Conservation (phyloP, 2,329 filamentous ascomycete genomes). For the Fusarium sulawesiense region DNA sequence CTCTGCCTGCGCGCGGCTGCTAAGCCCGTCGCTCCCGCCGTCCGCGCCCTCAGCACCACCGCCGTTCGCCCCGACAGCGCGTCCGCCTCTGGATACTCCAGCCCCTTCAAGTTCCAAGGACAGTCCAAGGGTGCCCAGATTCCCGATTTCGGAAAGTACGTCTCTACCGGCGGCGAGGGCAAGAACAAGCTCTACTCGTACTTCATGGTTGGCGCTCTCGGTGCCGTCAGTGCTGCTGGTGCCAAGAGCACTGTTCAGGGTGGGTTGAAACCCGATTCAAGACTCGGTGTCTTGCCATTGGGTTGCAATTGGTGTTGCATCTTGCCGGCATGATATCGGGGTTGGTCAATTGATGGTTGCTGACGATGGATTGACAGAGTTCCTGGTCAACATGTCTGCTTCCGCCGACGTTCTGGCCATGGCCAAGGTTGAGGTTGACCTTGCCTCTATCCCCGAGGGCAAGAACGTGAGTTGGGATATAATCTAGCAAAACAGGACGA, state of each 20-base stretch:
- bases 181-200: constrained; percentile 92
- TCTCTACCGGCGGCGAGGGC: constrained; percentile 73
- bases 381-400: constrained; percentile 99
- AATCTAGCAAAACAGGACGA: neutral
- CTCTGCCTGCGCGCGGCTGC: constrained; percentile 72
- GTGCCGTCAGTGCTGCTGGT: constrained; percentile 89
- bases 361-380: constrained; percentile 72
- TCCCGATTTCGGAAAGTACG: constrained; percentile 91
- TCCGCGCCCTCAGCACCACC: constrained; percentile 68
- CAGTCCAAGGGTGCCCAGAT: constrained; percentile 73
- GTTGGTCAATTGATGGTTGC: constrained; percentile 45
- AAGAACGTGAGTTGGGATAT: constrained; percentile 83
- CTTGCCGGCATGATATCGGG: constrained; percentile 10
- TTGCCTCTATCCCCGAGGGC: constrained; percentile 92
- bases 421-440: constrained; percentile 99
- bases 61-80: constrained; percentile 60
- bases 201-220: constrained; percentile 98
- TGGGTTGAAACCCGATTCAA: constrained; percentile 63
- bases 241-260: constrained; percentile 98
- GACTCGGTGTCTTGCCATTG: constrained; percentile 44
- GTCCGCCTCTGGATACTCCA: constrained; percentile 66
- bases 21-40: constrained; percentile 54
- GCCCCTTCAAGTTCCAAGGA: constrained; percentile 76
- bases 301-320: constrained; percentile 44
- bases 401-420: constrained; percentile 98